A percentile compares a stretch with the other conserved stretches of the same genome.
These are phyloP conservation scores for Aechmea fasciata DNA, from an alignment of 176 grass and related monocot genomes.

Conservation along the genomic window DNA sequence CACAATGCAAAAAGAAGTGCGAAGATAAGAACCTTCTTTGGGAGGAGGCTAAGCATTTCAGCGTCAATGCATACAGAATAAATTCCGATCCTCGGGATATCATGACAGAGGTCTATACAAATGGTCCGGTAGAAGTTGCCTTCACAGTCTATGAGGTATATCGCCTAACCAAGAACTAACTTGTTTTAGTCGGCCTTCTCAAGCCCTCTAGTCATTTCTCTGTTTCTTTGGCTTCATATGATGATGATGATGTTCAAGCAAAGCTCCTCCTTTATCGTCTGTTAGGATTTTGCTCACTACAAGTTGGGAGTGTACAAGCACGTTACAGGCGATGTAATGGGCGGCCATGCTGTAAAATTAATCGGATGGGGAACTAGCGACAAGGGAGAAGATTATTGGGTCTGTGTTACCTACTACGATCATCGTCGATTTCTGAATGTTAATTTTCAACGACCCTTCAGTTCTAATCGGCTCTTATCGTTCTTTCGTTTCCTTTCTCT, in stretches of 20 bases:
- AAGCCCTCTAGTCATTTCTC: neutral
- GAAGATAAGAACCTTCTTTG: constrained; percentile 71
- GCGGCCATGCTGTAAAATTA: constrained; percentile 85
- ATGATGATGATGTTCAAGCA: constrained; percentile 9
- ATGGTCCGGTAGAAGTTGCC: constrained; percentile 78
- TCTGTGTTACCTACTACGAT: constrained; percentile 23
- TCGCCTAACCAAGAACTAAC: neutral
- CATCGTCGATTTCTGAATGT: constrained; percentile 1
- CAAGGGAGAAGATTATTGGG: constrained; percentile 89
- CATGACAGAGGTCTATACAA: constrained; percentile 77
- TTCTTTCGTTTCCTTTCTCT: constrained; percentile 6
- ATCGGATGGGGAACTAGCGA: constrained; percentile 93
- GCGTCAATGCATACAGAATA: constrained; percentile 57
- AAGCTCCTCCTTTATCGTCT: constrained; percentile 12
- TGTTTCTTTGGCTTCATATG: constrained; percentile 3
- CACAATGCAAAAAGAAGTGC: constrained; percentile 75
- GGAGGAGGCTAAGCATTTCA: constrained; percentile 68
- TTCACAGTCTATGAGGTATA: constrained; percentile 92
- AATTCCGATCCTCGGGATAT: constrained; percentile 60
- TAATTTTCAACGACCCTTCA: neutral
- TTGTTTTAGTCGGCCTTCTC: neutral
- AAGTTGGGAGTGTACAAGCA: constrained; percentile 97
- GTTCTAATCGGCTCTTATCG: neutral
- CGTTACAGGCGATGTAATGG: constrained; percentile 57
- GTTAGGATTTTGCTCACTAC: constrained; percentile 90